These are phyloP conservation scores for Fusarium sp. DNA, from an alignment of 2,329 filamentous ascomycete genomes.

Conservation along the genomic window DNA sequence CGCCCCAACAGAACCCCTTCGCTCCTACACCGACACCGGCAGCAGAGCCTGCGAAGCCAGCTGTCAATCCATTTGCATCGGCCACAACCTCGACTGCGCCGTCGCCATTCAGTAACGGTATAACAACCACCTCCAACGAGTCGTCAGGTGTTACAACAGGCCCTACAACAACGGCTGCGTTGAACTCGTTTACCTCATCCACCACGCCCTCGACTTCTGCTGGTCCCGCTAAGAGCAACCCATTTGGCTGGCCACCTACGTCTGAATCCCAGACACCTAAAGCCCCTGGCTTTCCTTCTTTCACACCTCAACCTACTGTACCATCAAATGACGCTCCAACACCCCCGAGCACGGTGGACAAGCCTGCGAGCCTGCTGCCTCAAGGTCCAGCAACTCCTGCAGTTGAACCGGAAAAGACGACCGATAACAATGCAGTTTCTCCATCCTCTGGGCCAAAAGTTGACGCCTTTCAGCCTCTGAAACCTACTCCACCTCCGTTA, in stretches of 20 bases:
- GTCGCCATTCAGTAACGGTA: constrained; percentile 3
- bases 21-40: constrained; percentile 18
- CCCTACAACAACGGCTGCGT: constrained; percentile 2
- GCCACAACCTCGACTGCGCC: constrained; percentile 4
- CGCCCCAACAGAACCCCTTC: constrained; percentile 40
- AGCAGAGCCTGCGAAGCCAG: constrained; percentile 9
- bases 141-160: not conserved
- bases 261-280: not conserved
- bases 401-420: constrained; percentile 17
- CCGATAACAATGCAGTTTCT: constrained; percentile 23
- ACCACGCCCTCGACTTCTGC: constrained; percentile 6
- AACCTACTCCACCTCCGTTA: not conserved
- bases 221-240: constrained; percentile 13
- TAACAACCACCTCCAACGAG: constrained; percentile 3
- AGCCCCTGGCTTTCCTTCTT: constrained; percentile 12
- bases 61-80: constrained; percentile 38
- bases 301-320: constrained; percentile 11
- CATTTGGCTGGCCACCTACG: constrained; percentile 17
- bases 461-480: not conserved
- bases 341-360: constrained; percentile 4
- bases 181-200: constrained; percentile 33
- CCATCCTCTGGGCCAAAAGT: constrained; percentile 27
- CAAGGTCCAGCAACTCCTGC: not conserved
- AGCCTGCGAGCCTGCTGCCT: not conserved
- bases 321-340: not conserved